These are phyloP conservation scores for Orbilia oligospora DNA, from an alignment of 2,329 filamentous ascomycete species.

Conservation along the genomic window DNA sequence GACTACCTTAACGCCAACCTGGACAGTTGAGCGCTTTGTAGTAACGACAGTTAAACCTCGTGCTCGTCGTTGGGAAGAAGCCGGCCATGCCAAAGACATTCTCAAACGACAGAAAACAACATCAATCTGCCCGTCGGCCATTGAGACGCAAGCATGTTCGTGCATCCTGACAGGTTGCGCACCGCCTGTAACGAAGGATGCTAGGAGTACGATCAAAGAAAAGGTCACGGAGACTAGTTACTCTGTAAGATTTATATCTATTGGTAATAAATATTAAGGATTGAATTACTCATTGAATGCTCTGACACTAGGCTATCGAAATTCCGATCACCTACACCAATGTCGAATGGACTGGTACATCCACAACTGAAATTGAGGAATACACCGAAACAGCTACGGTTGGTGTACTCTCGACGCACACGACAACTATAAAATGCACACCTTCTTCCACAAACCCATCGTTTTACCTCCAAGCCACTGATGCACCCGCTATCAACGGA, in stretches of 20 bases:
- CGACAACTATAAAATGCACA: slow-evolving; percentile 44
- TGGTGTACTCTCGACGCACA: slow-evolving; percentile 32
- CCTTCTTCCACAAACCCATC: slow-evolving; percentile 29
- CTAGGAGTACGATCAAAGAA: slow-evolving; percentile 24
- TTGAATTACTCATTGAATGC: not conserved
- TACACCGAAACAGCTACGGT: not conserved
- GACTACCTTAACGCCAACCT: slow-evolving; percentile 21
- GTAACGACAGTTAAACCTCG: slow-evolving; percentile 25
- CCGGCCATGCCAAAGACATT: slow-evolving; percentile 23
- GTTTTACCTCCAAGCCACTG: slow-evolving; percentile 45
- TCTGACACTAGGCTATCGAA: slow-evolving; percentile 14
- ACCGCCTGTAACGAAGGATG: slow-evolving; percentile 24
- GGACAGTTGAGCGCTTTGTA: slow-evolving; percentile 42
- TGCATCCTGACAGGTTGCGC: slow-evolving; percentile 32
- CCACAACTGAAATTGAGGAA: slow-evolving; percentile 10
- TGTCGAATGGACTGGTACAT: slow-evolving; percentile 24
- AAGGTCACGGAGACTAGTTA: slow-evolving; percentile 7
- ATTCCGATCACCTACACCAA: slow-evolving; percentile 35
- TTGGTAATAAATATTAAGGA: not conserved
- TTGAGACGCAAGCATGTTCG: slow-evolving; percentile 42
- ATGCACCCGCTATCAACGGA: slow-evolving; percentile 27
- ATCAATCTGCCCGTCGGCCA: slow-evolving; percentile 41
- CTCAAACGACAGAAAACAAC: slow-evolving; percentile 33
- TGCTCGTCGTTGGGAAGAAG: slow-evolving; percentile 11
- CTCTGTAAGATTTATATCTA: not conserved